A percentile compares a stretch with the other conserved stretches of the same genome.
Conservation (phyloP, 306 rosid species). For the Leucaena leucocephala region DNA sequence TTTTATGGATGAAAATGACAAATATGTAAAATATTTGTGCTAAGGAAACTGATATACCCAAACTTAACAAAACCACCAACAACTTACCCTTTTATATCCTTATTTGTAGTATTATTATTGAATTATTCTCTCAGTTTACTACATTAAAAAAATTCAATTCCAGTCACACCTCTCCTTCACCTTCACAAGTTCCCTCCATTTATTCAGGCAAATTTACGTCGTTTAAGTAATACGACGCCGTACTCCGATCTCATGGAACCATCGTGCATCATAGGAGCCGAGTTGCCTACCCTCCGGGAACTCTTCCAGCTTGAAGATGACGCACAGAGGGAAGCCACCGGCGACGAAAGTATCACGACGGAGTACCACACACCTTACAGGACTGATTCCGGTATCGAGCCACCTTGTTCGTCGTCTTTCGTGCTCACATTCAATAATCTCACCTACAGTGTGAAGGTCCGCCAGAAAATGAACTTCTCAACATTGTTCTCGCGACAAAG, state of each 20-base stretch:
- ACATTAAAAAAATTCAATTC: not conserved
- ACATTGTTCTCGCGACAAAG: conserved; percentile 8
- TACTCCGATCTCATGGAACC: conserved; percentile 45
- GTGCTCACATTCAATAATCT: conserved; percentile 74
- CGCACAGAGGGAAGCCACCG: conserved; percentile 53
- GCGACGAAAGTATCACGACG: conserved; percentile 71
- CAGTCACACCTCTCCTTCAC: no score
- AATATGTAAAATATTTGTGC: no score
- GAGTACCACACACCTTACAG: conserved; percentile 59
- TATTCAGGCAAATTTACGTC: not conserved
- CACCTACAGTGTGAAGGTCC: conserved; percentile 73
- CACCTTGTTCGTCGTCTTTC: conserved; percentile 59
- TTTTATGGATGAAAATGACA: no score
- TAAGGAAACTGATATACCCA: conserved; percentile 11
- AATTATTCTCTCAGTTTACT: no score
- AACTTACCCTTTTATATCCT: no score
- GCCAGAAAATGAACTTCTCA: conserved; percentile 52
- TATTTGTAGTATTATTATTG: no score
- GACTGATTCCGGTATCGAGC: conserved; percentile 39
- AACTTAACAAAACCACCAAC: no score
- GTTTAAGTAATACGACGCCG: conserved; percentile 7
- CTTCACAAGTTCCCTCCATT: no score
- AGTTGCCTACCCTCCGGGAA: conserved; percentile 67
- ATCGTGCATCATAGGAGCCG: conserved; percentile 31
- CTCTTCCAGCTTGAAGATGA: conserved; percentile 77